Conservation (phyloP, 2,329 filamentous ascomycete species). For the Aspergillus sp. region DNA sequence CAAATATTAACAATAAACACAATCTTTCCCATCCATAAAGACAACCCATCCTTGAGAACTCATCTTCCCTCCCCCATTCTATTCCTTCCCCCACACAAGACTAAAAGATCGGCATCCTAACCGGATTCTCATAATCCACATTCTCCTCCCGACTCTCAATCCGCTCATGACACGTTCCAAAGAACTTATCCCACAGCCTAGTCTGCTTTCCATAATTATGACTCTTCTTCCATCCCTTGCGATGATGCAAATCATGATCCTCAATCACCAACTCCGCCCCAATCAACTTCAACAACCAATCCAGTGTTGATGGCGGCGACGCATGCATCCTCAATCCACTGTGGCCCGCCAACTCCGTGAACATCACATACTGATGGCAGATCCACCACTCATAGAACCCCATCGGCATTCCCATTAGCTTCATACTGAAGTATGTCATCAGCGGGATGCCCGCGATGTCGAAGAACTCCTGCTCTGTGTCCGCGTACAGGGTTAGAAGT, state of each 20-base stretch:
- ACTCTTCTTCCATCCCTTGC: slow-evolving; percentile 43
- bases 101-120: slow-evolving; percentile 33
- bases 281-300: slow-evolving; percentile 36
- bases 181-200: slow-evolving; percentile 41
- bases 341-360: slow-evolving; percentile 30
- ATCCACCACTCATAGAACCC: slow-evolving; percentile 54
- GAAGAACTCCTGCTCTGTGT: slow-evolving; percentile 47
- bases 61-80: too few species aligned
- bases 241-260: slow-evolving; percentile 46
- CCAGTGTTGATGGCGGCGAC: slow-evolving; percentile 37
- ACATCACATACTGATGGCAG: slow-evolving; percentile 49
- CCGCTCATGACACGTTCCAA: slow-evolving; percentile 38
- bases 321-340: slow-evolving; percentile 37
- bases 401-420: slow-evolving; percentile 44
- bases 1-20: background rate
- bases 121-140: slow-evolving; percentile 33
- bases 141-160: slow-evolving; percentile 39
- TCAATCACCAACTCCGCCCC: slow-evolving; percentile 46
- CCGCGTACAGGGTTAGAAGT: slow-evolving; percentile 47
- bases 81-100: background rate
- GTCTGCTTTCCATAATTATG: slow-evolving; percentile 46
- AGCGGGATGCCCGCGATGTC: slow-evolving; percentile 48
- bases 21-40: background rate
- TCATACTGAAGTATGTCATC: slow-evolving; percentile 42
- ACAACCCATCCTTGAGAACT: background rate